phyloP scores from a whole-genome alignment of 805 yeast species.

The Clavispora carvajalis region DNA sequence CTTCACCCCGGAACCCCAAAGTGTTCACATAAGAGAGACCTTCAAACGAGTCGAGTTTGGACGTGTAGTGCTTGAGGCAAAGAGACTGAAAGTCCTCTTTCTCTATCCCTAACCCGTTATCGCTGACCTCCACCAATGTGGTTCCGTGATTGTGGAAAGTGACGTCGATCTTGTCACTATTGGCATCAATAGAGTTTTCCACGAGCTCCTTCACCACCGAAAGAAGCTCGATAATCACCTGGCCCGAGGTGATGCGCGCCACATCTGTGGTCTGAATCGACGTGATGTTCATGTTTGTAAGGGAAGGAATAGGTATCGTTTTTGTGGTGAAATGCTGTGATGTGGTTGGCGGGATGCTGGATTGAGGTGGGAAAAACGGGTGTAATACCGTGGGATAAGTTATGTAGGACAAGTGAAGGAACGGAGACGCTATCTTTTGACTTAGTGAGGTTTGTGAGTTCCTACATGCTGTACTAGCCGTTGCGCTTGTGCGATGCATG shows the following conservation, averaged over 20 bases:
- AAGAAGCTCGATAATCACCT: conserved; percentile 75
- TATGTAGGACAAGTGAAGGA: no score
- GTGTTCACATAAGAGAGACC: conserved; percentile 48
- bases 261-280: conserved; percentile 45
- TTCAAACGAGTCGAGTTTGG: conserved; percentile 54
- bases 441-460: no score
- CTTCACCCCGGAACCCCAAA: conserved; percentile 79
- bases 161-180: conserved; percentile 62
- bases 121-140: conserved; percentile 61
- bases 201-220: conserved; percentile 80
- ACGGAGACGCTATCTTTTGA: no score
- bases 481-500: no score
- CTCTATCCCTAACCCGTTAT: conserved; percentile 64
- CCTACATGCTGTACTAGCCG: no score
- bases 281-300: conserved; percentile 18
- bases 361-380: no score
- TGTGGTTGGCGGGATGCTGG: no score
- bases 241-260: conserved; percentile 83
- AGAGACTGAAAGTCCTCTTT: conserved; percentile 46
- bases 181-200: conserved; percentile 84
- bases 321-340: no score
- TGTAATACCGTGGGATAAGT: no score
- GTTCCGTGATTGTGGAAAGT: conserved; percentile 67
- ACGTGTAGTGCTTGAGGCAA: conserved; percentile 62
- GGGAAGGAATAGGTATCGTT: no score